Percentiles rank a stretch among this genome's conserved stretches.
phyloP scores from a whole-genome alignment of 1,139 yeast species.

The Taphrina sp. region DNA sequence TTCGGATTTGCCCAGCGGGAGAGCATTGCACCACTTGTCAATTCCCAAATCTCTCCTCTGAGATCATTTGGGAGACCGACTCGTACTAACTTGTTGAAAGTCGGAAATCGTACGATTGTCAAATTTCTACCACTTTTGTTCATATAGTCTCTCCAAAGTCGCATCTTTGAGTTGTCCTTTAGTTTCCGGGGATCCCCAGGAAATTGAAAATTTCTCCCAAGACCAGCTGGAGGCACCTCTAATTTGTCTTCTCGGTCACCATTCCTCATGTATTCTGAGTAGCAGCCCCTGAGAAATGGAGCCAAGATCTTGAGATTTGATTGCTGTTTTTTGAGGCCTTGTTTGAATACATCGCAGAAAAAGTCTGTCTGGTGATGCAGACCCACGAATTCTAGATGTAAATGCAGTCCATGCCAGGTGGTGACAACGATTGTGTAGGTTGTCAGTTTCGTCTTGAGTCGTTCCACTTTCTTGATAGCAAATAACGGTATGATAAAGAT shows the following conservation, averaged over 20 bases:
- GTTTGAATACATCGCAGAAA: constrained; percentile 68
- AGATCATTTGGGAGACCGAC: constrained; percentile 90
- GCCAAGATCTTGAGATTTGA: constrained; percentile 59
- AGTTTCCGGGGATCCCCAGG: constrained; percentile 79
- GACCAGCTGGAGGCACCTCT: constrained; percentile 69
- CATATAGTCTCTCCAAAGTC: constrained; percentile 90
- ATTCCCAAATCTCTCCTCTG: constrained; percentile 96
- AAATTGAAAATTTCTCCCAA: constrained; percentile 60
- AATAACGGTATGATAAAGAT: constrained; percentile 70
- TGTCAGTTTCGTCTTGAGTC: constrained; percentile 71
- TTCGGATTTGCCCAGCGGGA: constrained; percentile 62
- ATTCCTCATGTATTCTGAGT: constrained; percentile 66
- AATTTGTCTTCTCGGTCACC: constrained; percentile 5
- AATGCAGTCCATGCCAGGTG: constrained; percentile 63
- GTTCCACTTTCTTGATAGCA: constrained; percentile 78
- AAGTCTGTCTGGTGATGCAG: constrained; percentile 73
- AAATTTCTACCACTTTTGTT: constrained; percentile 80
- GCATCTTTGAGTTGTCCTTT: constrained; percentile 80
- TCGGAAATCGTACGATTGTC: constrained; percentile 68
- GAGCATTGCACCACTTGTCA: constrained; percentile 82
- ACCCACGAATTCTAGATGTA: constrained; percentile 74
- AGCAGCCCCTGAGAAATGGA: constrained; percentile 68
- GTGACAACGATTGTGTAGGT: constrained; percentile 75
- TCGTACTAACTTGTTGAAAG: constrained; percentile 75
- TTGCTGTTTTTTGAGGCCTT: constrained; percentile 62